Evolutionary conservation across 352 stramenopile genomes (phyloP), one percentile per base, ranked within the genome.

Genomic region (Pythium folliculosum): DNA sequence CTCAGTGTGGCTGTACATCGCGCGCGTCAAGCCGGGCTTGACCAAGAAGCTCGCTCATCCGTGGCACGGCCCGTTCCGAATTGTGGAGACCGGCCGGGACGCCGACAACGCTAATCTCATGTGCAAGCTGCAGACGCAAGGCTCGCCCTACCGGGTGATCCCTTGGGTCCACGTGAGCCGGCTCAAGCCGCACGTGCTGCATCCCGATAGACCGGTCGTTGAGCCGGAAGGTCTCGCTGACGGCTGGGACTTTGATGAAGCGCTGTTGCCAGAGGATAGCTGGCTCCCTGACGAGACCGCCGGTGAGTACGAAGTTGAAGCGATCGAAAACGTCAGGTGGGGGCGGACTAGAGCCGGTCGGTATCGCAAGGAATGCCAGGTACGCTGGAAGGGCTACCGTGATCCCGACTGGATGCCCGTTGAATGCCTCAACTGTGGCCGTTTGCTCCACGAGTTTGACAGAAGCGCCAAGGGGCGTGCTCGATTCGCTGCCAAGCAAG

Each of bases 31-130:
- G n/a, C 19, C 22, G 10, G 57, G 58, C 32, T 32, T 71, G n/a
- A 67, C 38, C 1, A 52, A 59, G 14, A 78, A 78, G 49, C 37
- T 78, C 1, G 72, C 63, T 0, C 65, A 81, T 43, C 17, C 69
- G n/a, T 78, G 70, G 67, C 70, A 80, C 32, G 70, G 73, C 0
- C 70, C 64, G 0, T 78, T 78, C 22, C 23, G 61, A 0, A 59
- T 75, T 23, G 59, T 58, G 6, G 14, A 8, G 1, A 32, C n/a
- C n/a, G n/a, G n/a, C n/a, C n/a, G n/a, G n/a, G n/a, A n/a, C n/a
- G n/a, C n/a, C n/a, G n/a, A 49, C 4, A 49, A 9, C 12, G 1
- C 37, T n/a, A 22, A 67, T 5, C 53, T 70, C 32, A 25, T 50
- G 3, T 59, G 65, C 16, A 60, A 60, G 43, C 52, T 74, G 0